Percentiles rank a stretch among this genome's conserved stretches.
Conservation (phyloP, 2,329 filamentous ascomycete species). For the Ophiocordyceps sinensis region DNA sequence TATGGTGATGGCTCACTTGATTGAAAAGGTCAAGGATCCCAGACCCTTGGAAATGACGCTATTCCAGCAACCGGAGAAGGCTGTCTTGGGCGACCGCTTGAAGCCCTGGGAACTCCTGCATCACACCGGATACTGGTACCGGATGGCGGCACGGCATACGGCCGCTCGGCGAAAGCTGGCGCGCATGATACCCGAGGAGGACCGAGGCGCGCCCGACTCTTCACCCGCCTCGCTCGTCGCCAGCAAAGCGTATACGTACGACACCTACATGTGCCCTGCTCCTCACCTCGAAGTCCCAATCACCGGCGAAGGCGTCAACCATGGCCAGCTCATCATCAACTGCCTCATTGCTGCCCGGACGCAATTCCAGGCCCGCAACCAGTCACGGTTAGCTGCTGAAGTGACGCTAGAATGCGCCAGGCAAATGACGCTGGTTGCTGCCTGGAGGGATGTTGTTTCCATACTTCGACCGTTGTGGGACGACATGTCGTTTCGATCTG, state of each 20-base stretch:
- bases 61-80: constrained; percentile 44
- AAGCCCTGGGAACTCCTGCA: constrained; percentile 51
- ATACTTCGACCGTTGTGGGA: constrained; percentile 44
- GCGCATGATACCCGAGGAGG: constrained; percentile 42
- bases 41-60: constrained; percentile 29
- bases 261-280: constrained; percentile 52
- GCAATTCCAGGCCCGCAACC: constrained; percentile 40
- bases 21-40: constrained; percentile 37
- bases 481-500: constrained; percentile 37
- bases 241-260: constrained; percentile 41
- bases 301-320: constrained; percentile 34
- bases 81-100: constrained; percentile 39
- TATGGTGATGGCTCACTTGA: constrained; percentile 44
- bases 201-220: constrained; percentile 32
- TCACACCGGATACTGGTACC: constrained; percentile 54
- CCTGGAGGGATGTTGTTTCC: constrained; percentile 39
- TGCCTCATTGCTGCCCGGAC: constrained; percentile 33
- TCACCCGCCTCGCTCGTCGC: constrained; percentile 30
- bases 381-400: constrained; percentile 39
- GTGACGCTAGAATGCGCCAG: constrained; percentile 41
- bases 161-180: constrained; percentile 38
- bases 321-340: constrained; percentile 39
- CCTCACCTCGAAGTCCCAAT: constrained; percentile 46
- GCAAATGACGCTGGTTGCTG: constrained; percentile 34
- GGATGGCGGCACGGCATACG: constrained; percentile 42